phyloP scores from a whole-genome alignment of 257 asterid genomes.

The Solanum neorickii region DNA sequence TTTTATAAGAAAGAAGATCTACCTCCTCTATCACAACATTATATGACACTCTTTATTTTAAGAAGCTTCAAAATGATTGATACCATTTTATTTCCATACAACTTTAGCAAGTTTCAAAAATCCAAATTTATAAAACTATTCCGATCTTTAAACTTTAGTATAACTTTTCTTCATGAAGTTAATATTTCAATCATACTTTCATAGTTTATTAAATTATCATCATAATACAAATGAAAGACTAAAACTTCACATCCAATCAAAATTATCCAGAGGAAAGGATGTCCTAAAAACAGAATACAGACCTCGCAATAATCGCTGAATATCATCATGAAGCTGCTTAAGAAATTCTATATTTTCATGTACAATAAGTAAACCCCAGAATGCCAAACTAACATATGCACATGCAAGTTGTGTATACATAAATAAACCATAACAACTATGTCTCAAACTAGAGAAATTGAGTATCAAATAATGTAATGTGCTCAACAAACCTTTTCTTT shows the following conservation, averaged over 20 bases:
- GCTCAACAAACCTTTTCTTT: constrained; percentile 53
- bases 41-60: background rate
- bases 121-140: background rate
- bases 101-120: background rate
- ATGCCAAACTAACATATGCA: background rate
- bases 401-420: background rate
- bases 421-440: background rate
- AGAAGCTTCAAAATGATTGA: background rate
- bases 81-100: background rate
- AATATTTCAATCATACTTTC: background rate
- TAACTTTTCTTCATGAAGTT: background rate
- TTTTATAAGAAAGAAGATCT: background rate
- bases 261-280: background rate
- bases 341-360: constrained; percentile 60
- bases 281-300: background rate
- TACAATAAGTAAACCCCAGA: background rate
- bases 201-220: background rate
- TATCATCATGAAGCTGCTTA: constrained; percentile 77
- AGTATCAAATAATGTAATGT: background rate
- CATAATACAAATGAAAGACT: background rate
- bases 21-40: background rate
- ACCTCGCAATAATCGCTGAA: constrained; percentile 86
- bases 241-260: background rate
- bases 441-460: background rate
- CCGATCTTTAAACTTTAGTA: background rate